Evolutionary conservation across 768 basidiomycete species (phyloP), one percentile per base, ranked within the genome.

Genomic region (Boletus rex-veris): DNA sequence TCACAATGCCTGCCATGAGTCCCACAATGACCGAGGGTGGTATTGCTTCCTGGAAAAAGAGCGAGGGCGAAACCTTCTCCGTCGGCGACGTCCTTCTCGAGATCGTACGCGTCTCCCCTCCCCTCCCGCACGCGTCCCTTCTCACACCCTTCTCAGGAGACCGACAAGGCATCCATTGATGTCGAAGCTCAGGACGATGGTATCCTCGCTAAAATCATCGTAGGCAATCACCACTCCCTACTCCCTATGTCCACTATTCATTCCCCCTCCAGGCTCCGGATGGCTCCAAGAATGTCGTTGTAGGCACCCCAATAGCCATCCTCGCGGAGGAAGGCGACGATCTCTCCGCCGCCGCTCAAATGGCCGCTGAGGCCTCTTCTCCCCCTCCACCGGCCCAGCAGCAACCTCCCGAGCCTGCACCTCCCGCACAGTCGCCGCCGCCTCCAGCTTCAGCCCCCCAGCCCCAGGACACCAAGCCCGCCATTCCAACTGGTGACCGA

Each of bases 1-100:
- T 98, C 76, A 78, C 85, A 58, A 95, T 97, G 92, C 95, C 94
- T 53, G 94, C 97, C 62, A 99, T 98, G 96, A 96, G 92, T 58
- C 97, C 97, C 31, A 99, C 97, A 53, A 99, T 99, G 97, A 94
- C 94, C 4, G 97, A 98, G 77, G 97, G 97, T 58, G 97, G 96
- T 58, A 97, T 99, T 70, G 90, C 96, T 43, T 80, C 81, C 31
- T 99, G 97, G 95, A 98, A 98, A 81, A 89, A 90, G 77, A 87
- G 88, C 73, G 96, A 98, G 71, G 97, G 97, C 52, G 95, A 98
- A 63, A 47, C 85, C 2, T 99, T 96, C 69, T 60, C 84, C 16
- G 83, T 86, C 7, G 96, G 97, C 24, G 97, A 99, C 65, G 94
- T 99, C 58, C 75, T 99, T 55, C 85, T 98, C 44, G 96, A 98